Conservation (phyloP, 2,329 filamentous ascomycete genomes). For the Magnaporthiopsis incrustans region DNA sequence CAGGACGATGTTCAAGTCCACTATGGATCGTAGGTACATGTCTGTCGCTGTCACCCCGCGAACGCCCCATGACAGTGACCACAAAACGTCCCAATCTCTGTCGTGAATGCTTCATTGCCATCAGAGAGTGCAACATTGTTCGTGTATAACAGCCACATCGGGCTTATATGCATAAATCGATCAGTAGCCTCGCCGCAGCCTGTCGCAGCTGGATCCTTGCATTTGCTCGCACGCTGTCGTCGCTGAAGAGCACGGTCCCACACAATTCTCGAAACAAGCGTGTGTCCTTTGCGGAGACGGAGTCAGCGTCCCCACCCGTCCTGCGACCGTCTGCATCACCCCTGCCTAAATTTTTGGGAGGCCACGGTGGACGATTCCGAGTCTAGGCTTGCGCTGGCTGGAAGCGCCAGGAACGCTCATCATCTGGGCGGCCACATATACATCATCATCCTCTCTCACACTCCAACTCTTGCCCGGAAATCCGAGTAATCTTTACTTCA, state of each 20-base stretch:
- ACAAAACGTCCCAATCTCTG: too few species aligned
- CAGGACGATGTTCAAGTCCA: too few species aligned
- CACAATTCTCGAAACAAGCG: background rate
- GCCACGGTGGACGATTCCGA: background rate
- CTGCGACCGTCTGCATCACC: background rate
- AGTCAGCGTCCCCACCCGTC: background rate
- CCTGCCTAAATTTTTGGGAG: background rate
- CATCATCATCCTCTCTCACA: background rate
- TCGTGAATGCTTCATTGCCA: too few species aligned
- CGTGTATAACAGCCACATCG: background rate
- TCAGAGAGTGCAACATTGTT: too few species aligned
- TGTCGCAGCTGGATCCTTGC: background rate
- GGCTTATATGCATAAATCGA: background rate
- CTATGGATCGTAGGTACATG: too few species aligned
- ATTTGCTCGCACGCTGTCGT: background rate
- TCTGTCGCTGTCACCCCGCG: too few species aligned
- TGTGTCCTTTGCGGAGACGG: background rate
- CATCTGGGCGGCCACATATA: background rate
- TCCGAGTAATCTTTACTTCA: background rate
- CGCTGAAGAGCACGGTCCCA: background rate
- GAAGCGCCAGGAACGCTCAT: background rate
- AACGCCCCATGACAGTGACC: too few species aligned
- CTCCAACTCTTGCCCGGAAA: background rate
- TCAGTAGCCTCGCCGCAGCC: background rate
- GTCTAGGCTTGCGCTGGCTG: background rate